phyloP scores from a whole-genome alignment of 148 eudicot species.

The Amaranthus palmeri region DNA sequence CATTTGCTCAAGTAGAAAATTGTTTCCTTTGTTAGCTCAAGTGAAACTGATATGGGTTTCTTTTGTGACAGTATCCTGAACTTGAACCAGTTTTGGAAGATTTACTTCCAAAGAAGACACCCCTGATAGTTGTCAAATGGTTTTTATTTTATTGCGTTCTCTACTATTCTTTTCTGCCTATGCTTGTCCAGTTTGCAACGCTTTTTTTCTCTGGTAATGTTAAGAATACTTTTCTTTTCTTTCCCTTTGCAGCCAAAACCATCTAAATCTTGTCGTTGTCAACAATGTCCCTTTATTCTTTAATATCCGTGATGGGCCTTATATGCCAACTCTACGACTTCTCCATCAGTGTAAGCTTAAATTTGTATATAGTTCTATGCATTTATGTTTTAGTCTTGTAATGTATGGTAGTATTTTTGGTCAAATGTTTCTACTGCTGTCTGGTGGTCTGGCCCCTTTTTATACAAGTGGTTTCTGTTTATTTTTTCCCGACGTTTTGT shows the following conservation, averaged over 20 bases:
- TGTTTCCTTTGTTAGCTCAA: neutral
- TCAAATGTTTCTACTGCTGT: neutral
- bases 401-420: neutral
- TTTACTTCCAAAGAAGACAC: conserved; percentile 88
- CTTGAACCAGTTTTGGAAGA: conserved; percentile 95
- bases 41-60: conserved; percentile 8
- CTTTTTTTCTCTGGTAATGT: neutral
- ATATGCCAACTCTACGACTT: conserved; percentile 95
- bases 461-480: neutral
- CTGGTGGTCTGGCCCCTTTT: neutral
- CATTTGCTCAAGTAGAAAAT: neutral
- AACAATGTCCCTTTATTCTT: conserved; percentile 90
- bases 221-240: conserved; percentile 18
- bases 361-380: neutral
- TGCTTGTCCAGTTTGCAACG: neutral
- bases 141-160: conserved; percentile 19
- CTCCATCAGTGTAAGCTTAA: conserved; percentile 83
- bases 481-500: neutral
- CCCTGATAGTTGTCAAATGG: conserved; percentile 97
- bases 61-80: conserved; percentile 78
- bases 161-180: neutral
- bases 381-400: neutral
- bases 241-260: conserved; percentile 64
- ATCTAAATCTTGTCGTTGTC: conserved; percentile 87
- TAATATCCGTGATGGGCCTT: conserved; percentile 96